Evolutionary conservation across 305 asterid genomes (phyloP).

Genomic region (Ilex paraguariensis): DNA sequence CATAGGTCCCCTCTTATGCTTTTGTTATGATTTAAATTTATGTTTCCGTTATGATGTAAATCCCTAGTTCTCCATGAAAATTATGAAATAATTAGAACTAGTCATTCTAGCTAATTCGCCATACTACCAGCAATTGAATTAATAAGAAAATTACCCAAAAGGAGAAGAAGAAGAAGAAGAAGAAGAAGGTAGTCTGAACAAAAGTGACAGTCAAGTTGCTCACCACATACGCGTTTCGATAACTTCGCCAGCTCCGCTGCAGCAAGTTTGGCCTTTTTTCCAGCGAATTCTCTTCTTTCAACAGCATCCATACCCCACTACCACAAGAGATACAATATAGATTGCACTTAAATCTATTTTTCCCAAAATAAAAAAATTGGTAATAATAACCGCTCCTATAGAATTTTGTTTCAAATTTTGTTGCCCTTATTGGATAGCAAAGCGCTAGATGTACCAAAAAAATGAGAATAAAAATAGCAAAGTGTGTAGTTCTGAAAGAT

Average conservation of each 20-base stretch:
- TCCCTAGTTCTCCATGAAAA: too few species aligned
- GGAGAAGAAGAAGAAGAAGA: too few species aligned
- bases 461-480: conserved; percentile 1
- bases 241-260: conserved; percentile 97
- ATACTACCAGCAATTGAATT: too few species aligned
- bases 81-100: background rate
- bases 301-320: conserved; percentile 87
- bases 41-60: background rate
- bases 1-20: too few species aligned
- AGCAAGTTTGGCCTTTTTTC: conserved; percentile 96
- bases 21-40: background rate
- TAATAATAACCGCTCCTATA: too few species aligned
- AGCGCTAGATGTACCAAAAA: conserved; percentile 18
- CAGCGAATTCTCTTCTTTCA: conserved; percentile 85
- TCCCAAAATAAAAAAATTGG: too few species aligned
- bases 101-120: too few species aligned
- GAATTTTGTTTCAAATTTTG: too few species aligned
- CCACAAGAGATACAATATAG: conserved; percentile 6
- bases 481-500: background rate
- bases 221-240: conserved; percentile 96
- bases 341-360: too few species aligned
- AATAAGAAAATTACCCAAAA: too few species aligned
- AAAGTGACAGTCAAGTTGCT: conserved; percentile 25
- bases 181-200: too few species aligned
- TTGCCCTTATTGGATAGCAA: background rate